Conservation (phyloP, 768 basidiomycete genomes). For the Podaxis rugospora region DNA sequence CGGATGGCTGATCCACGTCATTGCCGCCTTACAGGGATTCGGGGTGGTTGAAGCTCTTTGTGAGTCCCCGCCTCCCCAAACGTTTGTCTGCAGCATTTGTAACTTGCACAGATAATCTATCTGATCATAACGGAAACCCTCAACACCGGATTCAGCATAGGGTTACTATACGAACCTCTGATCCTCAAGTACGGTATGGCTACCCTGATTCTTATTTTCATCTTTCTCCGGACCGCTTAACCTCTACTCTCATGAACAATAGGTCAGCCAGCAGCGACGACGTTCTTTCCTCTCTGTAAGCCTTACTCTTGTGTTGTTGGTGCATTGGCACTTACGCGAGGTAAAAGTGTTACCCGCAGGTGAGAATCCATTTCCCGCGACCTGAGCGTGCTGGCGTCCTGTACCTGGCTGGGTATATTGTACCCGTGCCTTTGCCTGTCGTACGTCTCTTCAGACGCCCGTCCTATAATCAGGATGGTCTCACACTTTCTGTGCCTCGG, state of each 20-base stretch:
- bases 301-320: not conserved
- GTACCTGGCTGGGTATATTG: too few relatives aligned
- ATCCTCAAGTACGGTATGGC: conserved; percentile 31
- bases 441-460: too few relatives aligned
- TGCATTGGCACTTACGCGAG: not conserved
- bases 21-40: conserved; percentile 21
- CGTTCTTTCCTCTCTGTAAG: conserved; percentile 26
- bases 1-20: too few relatives aligned
- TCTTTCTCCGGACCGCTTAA: not conserved
- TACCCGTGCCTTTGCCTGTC: too few relatives aligned
- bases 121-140: conserved; percentile 30
- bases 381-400: too few relatives aligned
- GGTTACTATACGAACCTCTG: conserved; percentile 34
- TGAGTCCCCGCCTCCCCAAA: conserved; percentile 12
- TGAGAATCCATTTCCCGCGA: conserved; percentile 10
- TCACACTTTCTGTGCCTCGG: too few relatives aligned
- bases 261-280: conserved; percentile 19
- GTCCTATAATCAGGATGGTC: too few relatives aligned
- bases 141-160: conserved; percentile 32
- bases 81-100: too few relatives aligned
- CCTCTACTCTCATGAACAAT: not conserved
- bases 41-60: conserved; percentile 28
- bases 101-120: conserved; percentile 23
- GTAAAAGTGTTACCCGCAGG: conserved; percentile 26
- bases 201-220: not conserved